Conservation (phyloP, 108 stramenopile genomes). For the Fistulifera solaris region DNA sequence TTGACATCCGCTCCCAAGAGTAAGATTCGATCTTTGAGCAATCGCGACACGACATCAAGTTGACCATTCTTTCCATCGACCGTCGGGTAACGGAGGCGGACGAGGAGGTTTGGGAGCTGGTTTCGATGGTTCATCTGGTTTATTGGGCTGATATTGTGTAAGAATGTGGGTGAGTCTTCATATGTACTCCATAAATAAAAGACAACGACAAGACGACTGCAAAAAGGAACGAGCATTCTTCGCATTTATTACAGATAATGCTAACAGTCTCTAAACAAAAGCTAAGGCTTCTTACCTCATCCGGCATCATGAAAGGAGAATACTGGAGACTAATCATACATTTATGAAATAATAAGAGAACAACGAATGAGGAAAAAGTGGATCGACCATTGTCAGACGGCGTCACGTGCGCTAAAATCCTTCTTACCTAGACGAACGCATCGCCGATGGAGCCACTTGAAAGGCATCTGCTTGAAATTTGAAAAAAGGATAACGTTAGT, state of each 20-base stretch:
- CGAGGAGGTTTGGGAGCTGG: conserved; percentile 31
- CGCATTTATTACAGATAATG: too few species aligned
- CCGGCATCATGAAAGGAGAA: conserved; percentile 35
- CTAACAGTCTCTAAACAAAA: too few species aligned
- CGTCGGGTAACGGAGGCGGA: conserved; percentile 47
- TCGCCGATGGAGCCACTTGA: too few species aligned
- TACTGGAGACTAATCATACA: neutral
- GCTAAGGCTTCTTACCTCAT: conserved; percentile 33
- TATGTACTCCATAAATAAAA: neutral
- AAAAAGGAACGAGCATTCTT: too few species aligned
- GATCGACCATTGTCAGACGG: too few species aligned
- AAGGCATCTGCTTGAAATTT: too few species aligned
- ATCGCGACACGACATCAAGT: conserved; percentile 63
- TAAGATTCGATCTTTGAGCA: conserved; percentile 87
- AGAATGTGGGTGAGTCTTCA: neutral
- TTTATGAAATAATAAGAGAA: neutral
- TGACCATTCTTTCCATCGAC: conserved; percentile 62
- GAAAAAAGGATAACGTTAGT: too few species aligned
- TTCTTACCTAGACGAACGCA: too few species aligned
- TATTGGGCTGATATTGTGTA: neutral
- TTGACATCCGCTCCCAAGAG: conserved; percentile 80
- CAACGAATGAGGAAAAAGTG: neutral
- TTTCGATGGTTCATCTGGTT: conserved; percentile 14
- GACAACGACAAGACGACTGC: neutral
- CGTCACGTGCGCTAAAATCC: too few species aligned